phyloP scores from a whole-genome alignment of 805 yeast genomes.

The Millerozyma acaciae region DNA sequence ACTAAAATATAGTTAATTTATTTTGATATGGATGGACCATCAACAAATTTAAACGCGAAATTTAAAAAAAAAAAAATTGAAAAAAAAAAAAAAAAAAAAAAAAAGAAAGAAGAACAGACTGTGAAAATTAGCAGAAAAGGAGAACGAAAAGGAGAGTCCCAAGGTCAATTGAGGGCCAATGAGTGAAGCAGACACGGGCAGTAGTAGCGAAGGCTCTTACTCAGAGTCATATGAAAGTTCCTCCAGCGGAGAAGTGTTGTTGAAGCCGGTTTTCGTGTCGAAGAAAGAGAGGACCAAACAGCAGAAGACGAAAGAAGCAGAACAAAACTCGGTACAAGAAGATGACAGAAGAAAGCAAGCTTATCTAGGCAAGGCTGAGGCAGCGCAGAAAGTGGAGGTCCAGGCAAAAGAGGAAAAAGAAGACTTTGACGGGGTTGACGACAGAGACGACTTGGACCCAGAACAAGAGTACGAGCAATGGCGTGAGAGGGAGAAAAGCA shows the following conservation, averaged over 20 bases:
- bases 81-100: too few relatives aligned
- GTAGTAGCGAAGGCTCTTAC: not conserved
- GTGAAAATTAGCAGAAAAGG: constrained; percentile 2
- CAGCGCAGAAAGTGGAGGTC: constrained; percentile 3
- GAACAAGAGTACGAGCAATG: constrained; percentile 29
- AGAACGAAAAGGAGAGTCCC: constrained; percentile 1
- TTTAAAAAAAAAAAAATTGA: too few relatives aligned
- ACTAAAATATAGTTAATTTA: too few relatives aligned
- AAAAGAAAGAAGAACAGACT: too few relatives aligned
- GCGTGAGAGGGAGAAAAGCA: constrained; percentile 23
- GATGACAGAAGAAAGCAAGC: constrained; percentile 1
- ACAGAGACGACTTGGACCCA: constrained; percentile 32
- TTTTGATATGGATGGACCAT: too few relatives aligned
- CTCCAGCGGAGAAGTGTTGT: constrained; percentile 6
- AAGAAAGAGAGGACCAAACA: constrained; percentile 5
- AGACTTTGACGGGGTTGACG: constrained; percentile 30
- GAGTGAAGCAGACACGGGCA: constrained; percentile 1
- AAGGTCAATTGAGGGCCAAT: not conserved
- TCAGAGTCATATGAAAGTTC: constrained; percentile 6
- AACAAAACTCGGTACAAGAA: not conserved
- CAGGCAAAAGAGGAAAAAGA: constrained; percentile 2
- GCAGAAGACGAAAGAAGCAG: not conserved
- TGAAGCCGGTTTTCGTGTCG: constrained; percentile 13
- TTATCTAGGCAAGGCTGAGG: constrained; percentile 3
- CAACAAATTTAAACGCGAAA: too few relatives aligned